Evolutionary conservation across 768 basidiomycete genomes (phyloP), one percentile per base, ranked within the genome.

Genomic region (Udeniomyces megalosporus): DNA sequence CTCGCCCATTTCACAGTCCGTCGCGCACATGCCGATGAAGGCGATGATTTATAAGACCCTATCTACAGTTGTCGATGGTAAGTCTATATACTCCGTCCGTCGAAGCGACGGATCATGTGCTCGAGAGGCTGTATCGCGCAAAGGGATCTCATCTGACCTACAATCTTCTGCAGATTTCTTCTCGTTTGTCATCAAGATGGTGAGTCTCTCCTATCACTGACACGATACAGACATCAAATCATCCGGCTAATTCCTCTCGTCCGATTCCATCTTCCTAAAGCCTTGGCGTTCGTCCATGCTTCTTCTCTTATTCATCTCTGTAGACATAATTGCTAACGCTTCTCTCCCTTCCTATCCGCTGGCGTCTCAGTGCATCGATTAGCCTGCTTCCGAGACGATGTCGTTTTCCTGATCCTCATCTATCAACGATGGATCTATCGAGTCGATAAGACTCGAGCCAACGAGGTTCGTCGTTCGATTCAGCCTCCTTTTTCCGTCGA

Each of bases 361-460:
- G 6, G 12, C 26, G 26, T 17, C 49, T 14, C 63, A 51, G 28
- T 47, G 1, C 64, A 63, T 72, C 84, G 92, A 61, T 76, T 97
- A 61, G 76, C 77, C 4, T 77, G 76, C 66, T 78, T 78, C 75
- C 69, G 78, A 53, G 76, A 77, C 67, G 76, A 77, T 62, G 74
- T 74, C 34, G 72, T 72, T 34, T 71, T 95, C 77, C 78, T 92
- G 66, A 79, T 95, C 62, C 87, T 93, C 75, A 73, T 92, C 69
- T 93, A 93, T 76, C 91, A 93, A 38, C 48, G 56, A 61, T 99
- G 87, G 86, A 96, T 96, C 74, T 99, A 99, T 78, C 84, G 88
- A 46, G 80, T 96, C 71, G 95, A 99, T 76, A 86, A 84, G 68
- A 87, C 86, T 68, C 85, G 95, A 68, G 81, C 88, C 68, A 99